Evolutionary conservation across 1,139 yeast genomes (phyloP).

Genomic region (Blastobotrys malaysiensis): DNA sequence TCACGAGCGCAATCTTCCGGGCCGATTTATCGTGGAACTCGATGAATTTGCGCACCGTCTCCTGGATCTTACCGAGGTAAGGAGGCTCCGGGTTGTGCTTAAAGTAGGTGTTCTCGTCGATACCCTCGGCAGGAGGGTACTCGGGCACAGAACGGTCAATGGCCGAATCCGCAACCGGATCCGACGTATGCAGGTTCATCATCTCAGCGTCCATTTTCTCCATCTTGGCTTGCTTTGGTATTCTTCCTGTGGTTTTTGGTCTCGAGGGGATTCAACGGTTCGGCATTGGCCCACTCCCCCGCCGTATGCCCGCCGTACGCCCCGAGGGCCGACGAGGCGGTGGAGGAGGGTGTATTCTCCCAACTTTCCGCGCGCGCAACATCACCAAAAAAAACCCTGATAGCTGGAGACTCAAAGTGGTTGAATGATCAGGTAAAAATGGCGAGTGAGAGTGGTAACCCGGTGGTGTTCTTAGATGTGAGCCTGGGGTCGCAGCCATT

Average conservation of each 20-base stretch:
- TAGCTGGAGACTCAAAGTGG: no score
- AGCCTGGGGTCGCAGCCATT: slow-evolving; percentile 21
- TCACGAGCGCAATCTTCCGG: slow-evolving; percentile 66
- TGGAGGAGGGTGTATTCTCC: no score
- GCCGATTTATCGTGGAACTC: slow-evolving; percentile 32
- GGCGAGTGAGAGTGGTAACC: not conserved
- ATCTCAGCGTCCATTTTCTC: not conserved
- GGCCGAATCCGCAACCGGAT: slow-evolving; percentile 67
- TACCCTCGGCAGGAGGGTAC: slow-evolving; percentile 68
- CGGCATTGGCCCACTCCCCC: not conserved
- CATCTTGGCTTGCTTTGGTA: no score
- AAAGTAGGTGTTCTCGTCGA: slow-evolving; percentile 76
- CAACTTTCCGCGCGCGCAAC: not conserved
- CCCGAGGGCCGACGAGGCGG: not conserved
- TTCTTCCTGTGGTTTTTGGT: no score
- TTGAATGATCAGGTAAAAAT: no score
- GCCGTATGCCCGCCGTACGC: no score
- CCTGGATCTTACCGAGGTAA: slow-evolving; percentile 58
- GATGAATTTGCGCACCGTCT: slow-evolving; percentile 56
- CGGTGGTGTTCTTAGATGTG: not conserved
- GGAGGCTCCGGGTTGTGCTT: slow-evolving; percentile 64
- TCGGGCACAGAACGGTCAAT: slow-evolving; percentile 73
- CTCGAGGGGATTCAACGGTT: not conserved
- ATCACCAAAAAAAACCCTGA: not conserved
- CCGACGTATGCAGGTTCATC: slow-evolving; percentile 48